Conservation (phyloP, 2,329 filamentous ascomycete genomes). For the Cucurbitaria berberidis region DNA sequence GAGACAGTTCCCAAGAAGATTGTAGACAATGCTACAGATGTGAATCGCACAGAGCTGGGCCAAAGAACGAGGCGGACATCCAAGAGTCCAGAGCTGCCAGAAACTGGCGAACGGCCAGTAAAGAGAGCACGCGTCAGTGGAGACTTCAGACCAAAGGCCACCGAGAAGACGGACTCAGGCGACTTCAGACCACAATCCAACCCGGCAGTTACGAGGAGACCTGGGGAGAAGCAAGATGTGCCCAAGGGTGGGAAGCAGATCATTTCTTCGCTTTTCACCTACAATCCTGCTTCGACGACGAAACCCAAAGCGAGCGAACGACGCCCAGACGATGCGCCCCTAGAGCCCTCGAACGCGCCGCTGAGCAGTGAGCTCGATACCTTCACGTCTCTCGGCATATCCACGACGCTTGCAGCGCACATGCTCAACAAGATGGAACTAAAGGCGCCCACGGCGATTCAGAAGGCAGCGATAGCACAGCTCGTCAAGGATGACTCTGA, state of each 20-base stretch:
- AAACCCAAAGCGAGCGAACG: conserved; percentile 58
- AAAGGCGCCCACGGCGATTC: conserved; percentile 91
- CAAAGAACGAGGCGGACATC: conserved; percentile 25
- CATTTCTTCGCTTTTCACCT: conserved; percentile 90
- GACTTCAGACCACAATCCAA: conserved; percentile 42
- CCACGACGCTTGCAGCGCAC: conserved; percentile 79
- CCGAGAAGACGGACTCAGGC: conserved; percentile 21
- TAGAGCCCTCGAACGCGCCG: conserved; percentile 88
- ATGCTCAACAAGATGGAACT: conserved; percentile 84
- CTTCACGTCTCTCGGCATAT: conserved; percentile 85
- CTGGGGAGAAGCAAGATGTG: conserved; percentile 43
- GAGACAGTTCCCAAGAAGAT: conserved; percentile 30
- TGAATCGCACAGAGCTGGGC: conserved; percentile 40
- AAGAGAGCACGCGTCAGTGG: conserved; percentile 48
- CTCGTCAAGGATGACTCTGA: conserved; percentile 82
- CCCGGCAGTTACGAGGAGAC: conserved; percentile 32
- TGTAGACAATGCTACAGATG: conserved; percentile 31
- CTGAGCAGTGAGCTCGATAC: conserved; percentile 81
- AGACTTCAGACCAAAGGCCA: conserved; percentile 44
- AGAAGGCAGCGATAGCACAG: conserved; percentile 85
- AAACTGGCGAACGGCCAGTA: conserved; percentile 29
- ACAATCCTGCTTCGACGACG: conserved; percentile 78
- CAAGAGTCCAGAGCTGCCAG: conserved; percentile 23
- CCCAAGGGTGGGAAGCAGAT: conserved; percentile 64
- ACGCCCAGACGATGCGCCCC: conserved; percentile 54